Conservation (phyloP, 257 asterid genomes). For the Nicotiana attenuata region DNA sequence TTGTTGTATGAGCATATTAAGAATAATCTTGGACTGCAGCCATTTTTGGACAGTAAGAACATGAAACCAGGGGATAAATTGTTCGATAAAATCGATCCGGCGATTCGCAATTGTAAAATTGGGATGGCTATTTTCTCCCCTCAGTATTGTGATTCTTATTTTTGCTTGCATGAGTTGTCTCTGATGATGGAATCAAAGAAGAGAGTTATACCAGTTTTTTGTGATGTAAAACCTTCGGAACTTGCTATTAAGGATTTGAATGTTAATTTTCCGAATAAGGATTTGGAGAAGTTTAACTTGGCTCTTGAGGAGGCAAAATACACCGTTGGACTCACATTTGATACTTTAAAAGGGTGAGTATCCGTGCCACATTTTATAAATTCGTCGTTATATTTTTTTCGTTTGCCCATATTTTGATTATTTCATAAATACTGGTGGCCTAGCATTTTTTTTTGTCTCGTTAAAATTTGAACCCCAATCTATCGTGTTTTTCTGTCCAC, state of each 20-base stretch:
- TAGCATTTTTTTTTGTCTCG: too few species aligned
- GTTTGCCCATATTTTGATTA: too few species aligned
- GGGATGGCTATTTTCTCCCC: slow-evolving; percentile 79
- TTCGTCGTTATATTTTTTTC: background rate
- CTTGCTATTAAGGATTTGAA: slow-evolving; percentile 44
- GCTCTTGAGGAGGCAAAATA: slow-evolving; percentile 69
- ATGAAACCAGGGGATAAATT: slow-evolving; percentile 80
- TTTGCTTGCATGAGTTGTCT: slow-evolving; percentile 67
- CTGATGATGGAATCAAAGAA: slow-evolving; percentile 51
- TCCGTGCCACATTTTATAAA: too few species aligned
- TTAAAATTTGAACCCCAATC: background rate
- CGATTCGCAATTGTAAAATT: slow-evolving; percentile 50
- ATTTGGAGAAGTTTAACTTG: slow-evolving; percentile 32
- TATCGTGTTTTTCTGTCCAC: background rate
- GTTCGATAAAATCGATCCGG: slow-evolving; percentile 55
- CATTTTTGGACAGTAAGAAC: slow-evolving; percentile 78
- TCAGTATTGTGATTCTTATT: slow-evolving; percentile 65
- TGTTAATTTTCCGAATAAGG: slow-evolving; percentile 29
- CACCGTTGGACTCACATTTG: slow-evolving; percentile 81
- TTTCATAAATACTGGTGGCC: too few species aligned
- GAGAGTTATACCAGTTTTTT: slow-evolving; percentile 59
- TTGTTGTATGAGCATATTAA: slow-evolving; percentile 52
- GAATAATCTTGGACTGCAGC: slow-evolving; percentile 30
- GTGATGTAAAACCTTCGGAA: slow-evolving; percentile 76
- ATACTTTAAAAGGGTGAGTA: slow-evolving; percentile 54